Base-by-base conservation (phyloP, 768 basidiomycete species). In the Russula ochroleuca region DNA sequence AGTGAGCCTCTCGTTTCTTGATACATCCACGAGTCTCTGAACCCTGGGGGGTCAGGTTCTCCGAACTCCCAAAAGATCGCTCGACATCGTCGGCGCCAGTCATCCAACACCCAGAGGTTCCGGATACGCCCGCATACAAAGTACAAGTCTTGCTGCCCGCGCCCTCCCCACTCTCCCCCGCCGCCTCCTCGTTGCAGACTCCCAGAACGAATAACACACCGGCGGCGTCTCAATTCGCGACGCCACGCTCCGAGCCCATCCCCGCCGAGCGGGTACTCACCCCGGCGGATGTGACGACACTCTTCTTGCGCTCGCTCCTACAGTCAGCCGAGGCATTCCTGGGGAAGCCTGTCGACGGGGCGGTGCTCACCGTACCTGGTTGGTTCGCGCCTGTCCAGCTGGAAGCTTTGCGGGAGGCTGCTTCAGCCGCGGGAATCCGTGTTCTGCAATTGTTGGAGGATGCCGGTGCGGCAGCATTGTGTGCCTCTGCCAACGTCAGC, bases 241-340 rank as follows among this genome's bases (percentile, higher is more conserved):
- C 90, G 1, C 88, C 91, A 5, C 83, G 86, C 49, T 85, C 85
- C 1, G 87, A 85, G 72, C 90, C 89, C n/a, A 76, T 80, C 13
- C 80, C 80, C 10, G 79, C 78, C 1, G 82, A 84, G 52, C 87
- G 91, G 48, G 80, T 88, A 62, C 79, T 98, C 31, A 91, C 91
- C 51, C 87, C 89, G 2, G 84, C 86, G 19, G 94, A 98, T 71
- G 90, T 88, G 14, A 84, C 91, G 35, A 82, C 88, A 45, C 83
- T 94, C 69, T 98, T 96, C 83, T 80, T 99, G 41, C 79, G 79
- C 57, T 92, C 90, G 3, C 85, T 99, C 38, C 76, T 93, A 65
- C 81, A 89, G 66, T 94, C 92, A 41, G 96, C 95, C 7, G 84
- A 87, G 68, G 93, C 94, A 73, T 98, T 95, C 76, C 82, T 98